Base-by-base conservation (phyloP, 2,329 filamentous ascomycete species). In the Emergomyces africanus region DNA sequence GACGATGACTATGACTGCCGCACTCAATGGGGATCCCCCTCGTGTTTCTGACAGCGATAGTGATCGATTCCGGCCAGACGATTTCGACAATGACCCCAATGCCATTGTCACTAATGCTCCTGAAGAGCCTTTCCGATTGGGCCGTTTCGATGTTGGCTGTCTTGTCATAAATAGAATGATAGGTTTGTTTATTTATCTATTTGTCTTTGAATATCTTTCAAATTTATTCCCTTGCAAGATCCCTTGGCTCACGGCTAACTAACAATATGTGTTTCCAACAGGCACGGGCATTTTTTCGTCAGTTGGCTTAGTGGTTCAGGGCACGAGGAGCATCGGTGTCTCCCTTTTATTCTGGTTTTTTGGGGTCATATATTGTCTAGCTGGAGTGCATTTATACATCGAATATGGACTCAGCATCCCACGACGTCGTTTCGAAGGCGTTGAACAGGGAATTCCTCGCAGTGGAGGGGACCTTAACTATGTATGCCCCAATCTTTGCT, bases 401-500 rank as follows among this genome's bases (percentile, higher is more conserved):
- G 62, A 65, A 48, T 59, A 63, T 3, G 64, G 62, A 18, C 48
- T 65, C 6, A 63, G 57, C 23, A 58, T 64, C 9, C 64, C 64
- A n/a, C 33, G 46, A 33, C 44, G 58, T n/a, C 44, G 39, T 30
- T 57, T 51, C 39, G 39, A 51, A 44, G 61, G 39, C 30, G 50
- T 35, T 9, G 23, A 57, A 33, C 39, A 61, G 33, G 51, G 39
- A n/a, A 61, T 63, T 33, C 64, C 64, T 18, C 57, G 62, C 2
- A 64, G 54, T 28, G 64, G 64, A 23, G 64, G 62, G 10, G 64
- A 65, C 35, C 60, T 63, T 25, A 64, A 65, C 30, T 65, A 63
- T 54, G 62, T 63, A 48, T 57, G 60, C 25, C 12, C 48, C 18
- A 9, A 33, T 33, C 8, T 15, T 51, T 20, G 10, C 15, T n/a